Evolutionary conservation across 1,139 yeast genomes (phyloP), one percentile per base, ranked within the genome.

Genomic region (Yamadazyma atmosphaerica): DNA sequence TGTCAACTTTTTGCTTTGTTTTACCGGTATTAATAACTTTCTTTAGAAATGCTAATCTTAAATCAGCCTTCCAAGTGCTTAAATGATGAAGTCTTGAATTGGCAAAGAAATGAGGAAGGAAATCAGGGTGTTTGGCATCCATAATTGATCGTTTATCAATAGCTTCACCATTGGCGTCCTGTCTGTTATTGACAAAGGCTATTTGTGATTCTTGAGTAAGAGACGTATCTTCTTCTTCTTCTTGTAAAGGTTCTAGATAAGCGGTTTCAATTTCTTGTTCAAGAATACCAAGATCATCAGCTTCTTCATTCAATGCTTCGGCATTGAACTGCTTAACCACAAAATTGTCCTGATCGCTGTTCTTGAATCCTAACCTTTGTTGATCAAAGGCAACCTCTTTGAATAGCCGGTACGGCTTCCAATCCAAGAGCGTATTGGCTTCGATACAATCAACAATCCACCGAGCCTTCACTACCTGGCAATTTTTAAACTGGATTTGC

Each of bases 81-180:
- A 92, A 65, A 58, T 88, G 96, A 54, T 92, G 98, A 21, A 92
- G 65, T 41, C 98, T 68, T 2, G 97, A 89, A 41, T 85, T 80
- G 5, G 83, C 76, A 59, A 89, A 90, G 56, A 85, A 92, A 31
- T 73, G 73, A 10, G 72, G 56, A 23, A 92, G 63, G 52, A 89
- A 92, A 34, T 80, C 78, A 0, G 96, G 96, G 52, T 86, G 83
- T 40, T 73, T 80, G n/a, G 94, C 86, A 55, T 82, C 83, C 44
- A 64, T 55, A 0, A 49, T 24, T 7, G 32, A 15, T 2, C 25
- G 24, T 16, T 38, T 38, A n/a, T 27, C 11, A 5, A 27, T n/a
- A n/a, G n/a, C n/a, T n/a, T n/a, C 3, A n/a, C 40, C 17, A 19
- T 34, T 39, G 15, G 36, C 19, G 17, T 29, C 32, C 33, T 43